phyloP scores from a whole-genome alignment of 495 filamentous ascomycete species.

The Penicillium steckii region DNA sequence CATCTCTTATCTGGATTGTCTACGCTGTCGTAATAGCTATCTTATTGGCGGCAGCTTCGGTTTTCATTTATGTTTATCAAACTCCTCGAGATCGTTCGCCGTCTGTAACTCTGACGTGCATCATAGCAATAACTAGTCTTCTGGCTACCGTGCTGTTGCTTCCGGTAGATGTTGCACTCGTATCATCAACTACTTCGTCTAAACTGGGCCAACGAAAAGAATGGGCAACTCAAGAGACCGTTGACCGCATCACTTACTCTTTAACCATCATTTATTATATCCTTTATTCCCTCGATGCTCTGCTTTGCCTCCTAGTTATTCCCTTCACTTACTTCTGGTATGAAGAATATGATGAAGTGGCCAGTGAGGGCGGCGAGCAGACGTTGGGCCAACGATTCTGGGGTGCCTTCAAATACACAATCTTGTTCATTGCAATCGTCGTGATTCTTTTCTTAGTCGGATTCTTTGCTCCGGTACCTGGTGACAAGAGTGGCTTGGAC shows the following conservation, averaged over 20 bases:
- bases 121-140: conserved; percentile 79
- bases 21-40: conserved; percentile 77
- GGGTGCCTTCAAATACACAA: conserved; percentile 86
- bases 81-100: conserved; percentile 80
- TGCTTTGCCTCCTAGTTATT: conserved; percentile 85
- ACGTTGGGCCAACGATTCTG: conserved; percentile 66
- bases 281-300: conserved; percentile 86
- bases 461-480: conserved; percentile 84
- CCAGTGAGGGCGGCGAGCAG: conserved; percentile 72
- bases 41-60: conserved; percentile 65
- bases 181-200: conserved; percentile 80
- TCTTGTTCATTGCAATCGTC: conserved; percentile 75
- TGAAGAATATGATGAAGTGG: conserved; percentile 91
- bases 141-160: conserved; percentile 90
- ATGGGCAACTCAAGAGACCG: conserved; percentile 80
- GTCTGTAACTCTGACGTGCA: conserved; percentile 75
- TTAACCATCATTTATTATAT: conserved; percentile 90
- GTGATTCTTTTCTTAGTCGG: conserved; percentile 86
- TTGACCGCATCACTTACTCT: conserved; percentile 73
- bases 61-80: conserved; percentile 87
- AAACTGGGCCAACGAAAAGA: conserved; percentile 82
- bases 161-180: conserved; percentile 91
- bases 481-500: conserved; percentile 59
- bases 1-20: conserved; percentile 87
- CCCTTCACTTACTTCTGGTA: conserved; percentile 99